Evolutionary conservation across 495 filamentous ascomycete genomes (phyloP), one percentile per base, ranked within the genome.

Genomic region (Neurospora terricola): DNA sequence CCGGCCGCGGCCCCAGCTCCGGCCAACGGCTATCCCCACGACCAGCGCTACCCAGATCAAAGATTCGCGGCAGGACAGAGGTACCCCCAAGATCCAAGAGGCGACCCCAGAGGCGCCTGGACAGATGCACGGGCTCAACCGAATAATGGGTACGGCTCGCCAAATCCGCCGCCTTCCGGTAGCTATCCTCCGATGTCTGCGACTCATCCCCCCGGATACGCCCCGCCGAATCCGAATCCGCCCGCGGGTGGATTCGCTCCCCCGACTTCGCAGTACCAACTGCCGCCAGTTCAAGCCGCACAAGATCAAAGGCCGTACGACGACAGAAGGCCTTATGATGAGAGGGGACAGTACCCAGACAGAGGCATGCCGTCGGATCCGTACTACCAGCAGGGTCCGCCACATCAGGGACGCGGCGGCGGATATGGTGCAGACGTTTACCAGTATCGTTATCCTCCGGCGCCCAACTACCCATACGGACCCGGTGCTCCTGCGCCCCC

Each of bases 341-440:
- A 74, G 23, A 72, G 73, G 45, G 72, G 70, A 48, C 69, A 39
- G 16, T 75, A 73, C 62, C 38, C 42, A 9, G 76, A 78, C 27
- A 66, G 54, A 34, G 54, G 54, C 54, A 66, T 66, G 54, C 54
- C 54, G 54, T 66, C 54, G 54, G 54, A 66, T 34, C 74, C 43
- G 34, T 78, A 78, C 72, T 78, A 78, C 70, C 72, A 66, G 54
- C 54, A 74, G 37, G 45, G 36, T 21, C 77, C 75, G 54, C 73
- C 73, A 36, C 62, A 72, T 11, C 72, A 71, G 23, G 74, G 70
- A 37, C 70, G 69, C 18, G 70, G 73, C 23, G 73, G 75, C 27
- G 21, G 70, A 14, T 69, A 69, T 54, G 42, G 72, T 27, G 27
- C 59, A 70, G 70, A 71, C 27, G 36, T 45, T 21, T 70, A 77